Evolutionary conservation across 2,329 filamentous ascomycete genomes (phyloP), one percentile per base, ranked within the genome.

Genomic region (Phaeosphaeriaceae sp.): DNA sequence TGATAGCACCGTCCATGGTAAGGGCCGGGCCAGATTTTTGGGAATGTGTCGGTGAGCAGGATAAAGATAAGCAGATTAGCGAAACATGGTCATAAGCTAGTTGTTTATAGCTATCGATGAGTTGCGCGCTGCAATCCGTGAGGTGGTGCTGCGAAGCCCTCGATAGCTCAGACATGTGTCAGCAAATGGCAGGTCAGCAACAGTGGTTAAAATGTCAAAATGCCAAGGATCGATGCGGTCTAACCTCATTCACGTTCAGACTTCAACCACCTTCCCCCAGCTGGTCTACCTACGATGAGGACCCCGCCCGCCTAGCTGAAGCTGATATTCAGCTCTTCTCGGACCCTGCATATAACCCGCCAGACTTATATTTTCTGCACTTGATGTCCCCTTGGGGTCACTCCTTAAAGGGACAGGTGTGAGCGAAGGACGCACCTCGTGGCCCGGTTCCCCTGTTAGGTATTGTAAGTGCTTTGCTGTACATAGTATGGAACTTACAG

Each of bases 241-340:
- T 32, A 26, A 51, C 48, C 23, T 51, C 42, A 43, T 23, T 46
- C 39, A 33, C 37, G 38, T 46, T 38, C 26, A 29, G 33, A 47
- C 28, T 16, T 34, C 36, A 40, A 52, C 38, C 37, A 42, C 41
- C 29, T 9, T 42, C 29, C 40, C n/a, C 18, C 17, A 23, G 37
- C 42, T 45, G n/a, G 42, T 48, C 42, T 45, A 47, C 50, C 29
- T 46, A 46, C 48, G 49, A 45, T 17, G 15, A 32, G 44, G 40
- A 26, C 50, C 48, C 46, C 45, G 30, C 38, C 36, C 34, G 37
- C 60, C 48, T 30, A 52, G 47, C 47, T 34, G 16, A 8, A 46
- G 23, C 33, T 38, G 36, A 35, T 16, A 23, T 32, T 46, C 50
- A 54, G 48, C 48, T 54, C 42, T 49, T 51, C 44, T 33, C 42